Base-by-base conservation (phyloP, 345 rosid species). In the Mercurialis annua region DNA sequence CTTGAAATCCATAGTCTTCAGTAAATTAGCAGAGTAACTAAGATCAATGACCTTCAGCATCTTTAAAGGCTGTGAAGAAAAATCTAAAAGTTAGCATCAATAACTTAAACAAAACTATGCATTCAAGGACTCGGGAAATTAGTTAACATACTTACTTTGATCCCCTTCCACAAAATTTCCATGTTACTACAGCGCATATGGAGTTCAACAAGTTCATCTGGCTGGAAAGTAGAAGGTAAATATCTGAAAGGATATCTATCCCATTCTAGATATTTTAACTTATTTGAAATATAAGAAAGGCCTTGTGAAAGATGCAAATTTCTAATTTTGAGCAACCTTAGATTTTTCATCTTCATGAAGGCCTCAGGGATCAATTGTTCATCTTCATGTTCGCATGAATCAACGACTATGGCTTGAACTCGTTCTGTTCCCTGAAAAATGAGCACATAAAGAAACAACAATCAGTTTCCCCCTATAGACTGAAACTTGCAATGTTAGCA, bases 341-440 rank as follows among this genome's bases (percentile, higher is more conserved):
- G 42, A n/a, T 10, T 66, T 29, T 15, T 55, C 70, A 66, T 43
- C 20, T 55, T 55, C 27, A 9, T 42, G 30, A 66, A 66, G 38
- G 30, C 42, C 9, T 66, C 44, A 26, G 62, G 51, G 43, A 26
- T 55, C 11, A 43, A 30, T 4, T 8, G 15, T 0, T 43, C 40
- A 21, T 54, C 62, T 18, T 54, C 20, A 42, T 30, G 52, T 5
- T 9, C 65, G 23, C 56, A 47, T 26, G 57, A 33, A 23, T 48
- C 42, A 24, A 68, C n/a, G 20, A 68, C 56, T 12, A 68, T 59
- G 36, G 48, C 72, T 42, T 70, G 67, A 30, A 70, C 53, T 9
- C 62, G 49, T 52, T 70, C 73, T 2, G 62, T 61, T 51, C 73
- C 73, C 73, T 70, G 51, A 24, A 67, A 3, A 42, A 20, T 30